These are phyloP conservation scores for Protostelium mycophagum DNA, from an alignment of 78 protist species.

Conservation along the genomic window DNA sequence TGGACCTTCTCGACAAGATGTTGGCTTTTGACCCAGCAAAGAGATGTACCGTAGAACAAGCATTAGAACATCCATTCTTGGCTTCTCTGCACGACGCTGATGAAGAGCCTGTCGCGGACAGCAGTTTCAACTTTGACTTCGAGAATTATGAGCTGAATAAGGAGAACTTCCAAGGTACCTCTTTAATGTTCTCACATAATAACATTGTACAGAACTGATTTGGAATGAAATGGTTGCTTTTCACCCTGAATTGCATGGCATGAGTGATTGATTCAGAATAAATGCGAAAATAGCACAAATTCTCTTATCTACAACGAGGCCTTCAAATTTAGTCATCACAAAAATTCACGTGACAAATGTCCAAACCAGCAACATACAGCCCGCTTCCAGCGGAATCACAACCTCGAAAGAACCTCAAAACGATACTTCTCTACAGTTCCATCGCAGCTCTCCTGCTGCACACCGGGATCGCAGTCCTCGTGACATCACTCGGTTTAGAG, in stretches of 20 bases:
- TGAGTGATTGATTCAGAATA: too few relatives aligned
- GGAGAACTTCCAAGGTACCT: slow-evolving; percentile 11
- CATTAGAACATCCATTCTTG: slow-evolving; percentile 78
- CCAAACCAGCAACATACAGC: too few relatives aligned
- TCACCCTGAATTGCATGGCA: slow-evolving; percentile 59
- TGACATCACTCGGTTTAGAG: too few relatives aligned
- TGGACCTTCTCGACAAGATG: slow-evolving; percentile 84
- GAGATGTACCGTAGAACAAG: slow-evolving; percentile 74
- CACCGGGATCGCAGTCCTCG: too few relatives aligned
- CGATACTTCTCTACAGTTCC: too few relatives aligned
- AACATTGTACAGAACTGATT: slow-evolving; percentile 13
- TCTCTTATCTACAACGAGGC: too few relatives aligned
- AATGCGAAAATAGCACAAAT: too few relatives aligned
- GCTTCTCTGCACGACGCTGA: slow-evolving; percentile 40
- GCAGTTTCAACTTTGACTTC: slow-evolving; percentile 33
- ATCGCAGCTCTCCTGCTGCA: too few relatives aligned
- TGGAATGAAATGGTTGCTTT: slow-evolving; percentile 44
- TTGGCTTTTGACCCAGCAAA: slow-evolving; percentile 85
- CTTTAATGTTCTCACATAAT: neutral
- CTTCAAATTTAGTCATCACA: too few relatives aligned
- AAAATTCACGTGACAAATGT: too few relatives aligned
- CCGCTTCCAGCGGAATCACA: too few relatives aligned
- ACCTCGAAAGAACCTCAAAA: too few relatives aligned
- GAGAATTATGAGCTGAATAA: slow-evolving; percentile 45
- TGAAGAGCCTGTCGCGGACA: slow-evolving; percentile 51